These are phyloP conservation scores for Angomonas deanei DNA, from an alignment of 208 protist genomes.

Conservation along the genomic window DNA sequence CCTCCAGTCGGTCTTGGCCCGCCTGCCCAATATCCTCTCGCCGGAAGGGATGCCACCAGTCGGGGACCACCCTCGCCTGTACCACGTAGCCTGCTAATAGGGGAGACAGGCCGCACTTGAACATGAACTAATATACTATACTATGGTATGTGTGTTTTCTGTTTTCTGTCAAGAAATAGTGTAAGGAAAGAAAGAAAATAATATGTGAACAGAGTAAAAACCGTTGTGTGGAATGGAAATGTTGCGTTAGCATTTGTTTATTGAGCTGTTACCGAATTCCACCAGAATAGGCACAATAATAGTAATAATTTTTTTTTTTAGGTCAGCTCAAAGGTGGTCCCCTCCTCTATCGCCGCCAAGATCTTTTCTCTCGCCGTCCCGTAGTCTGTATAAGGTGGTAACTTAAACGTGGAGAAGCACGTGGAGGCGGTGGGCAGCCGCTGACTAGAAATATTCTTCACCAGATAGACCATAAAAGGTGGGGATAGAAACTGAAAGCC, in stretches of 20 bases:
- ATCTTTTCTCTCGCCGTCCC: conserved; percentile 78
- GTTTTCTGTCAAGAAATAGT: neutral
- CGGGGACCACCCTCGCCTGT: conserved; percentile 49
- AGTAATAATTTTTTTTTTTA: conserved; percentile 18
- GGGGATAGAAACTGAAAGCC: conserved; percentile 90
- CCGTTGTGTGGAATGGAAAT: too few relatives aligned
- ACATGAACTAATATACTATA: neutral
- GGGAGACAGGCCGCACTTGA: too few relatives aligned
- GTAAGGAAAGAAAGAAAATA: conserved; percentile 9
- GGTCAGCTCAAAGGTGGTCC: conserved; percentile 80
- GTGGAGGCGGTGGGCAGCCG: conserved; percentile 87
- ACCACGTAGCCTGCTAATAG: conserved; percentile 40
- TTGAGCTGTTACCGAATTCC: too few relatives aligned
- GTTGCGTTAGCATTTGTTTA: too few relatives aligned
- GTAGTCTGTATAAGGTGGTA: conserved; percentile 77
- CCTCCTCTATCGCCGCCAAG: conserved; percentile 81
- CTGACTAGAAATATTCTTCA: conserved; percentile 29
- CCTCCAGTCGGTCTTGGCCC: conserved; percentile 37
- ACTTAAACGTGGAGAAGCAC: conserved; percentile 92
- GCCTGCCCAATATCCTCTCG: conserved; percentile 57
- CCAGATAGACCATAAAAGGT: conserved; percentile 80
- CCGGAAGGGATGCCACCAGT: conserved; percentile 81
- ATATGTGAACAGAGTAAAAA: conserved; percentile 3
- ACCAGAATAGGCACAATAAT: neutral
- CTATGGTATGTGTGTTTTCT: neutral